Percentiles rank a stretch among this genome's conserved stretches.
These are phyloP conservation scores for Sclerotinia minor DNA, from an alignment of 2,329 filamentous ascomycete species.

Conservation along the genomic window DNA sequence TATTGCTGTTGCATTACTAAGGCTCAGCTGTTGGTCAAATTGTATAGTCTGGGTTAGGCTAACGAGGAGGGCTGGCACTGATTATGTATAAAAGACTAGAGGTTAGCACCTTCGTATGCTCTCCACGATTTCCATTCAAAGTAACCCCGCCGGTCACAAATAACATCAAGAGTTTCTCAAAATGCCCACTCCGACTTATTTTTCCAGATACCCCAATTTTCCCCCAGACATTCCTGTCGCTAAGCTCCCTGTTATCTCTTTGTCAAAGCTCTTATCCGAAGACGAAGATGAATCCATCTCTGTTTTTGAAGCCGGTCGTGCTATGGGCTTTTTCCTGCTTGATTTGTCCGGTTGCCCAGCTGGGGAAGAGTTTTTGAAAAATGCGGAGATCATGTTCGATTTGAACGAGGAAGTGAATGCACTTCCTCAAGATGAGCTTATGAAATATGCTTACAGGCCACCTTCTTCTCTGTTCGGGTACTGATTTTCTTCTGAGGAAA, in stretches of 20 bases:
- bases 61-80: not conserved
- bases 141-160: not conserved
- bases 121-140: not conserved
- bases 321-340: not conserved
- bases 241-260: not conserved
- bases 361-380: not conserved
- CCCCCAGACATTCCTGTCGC: not conserved
- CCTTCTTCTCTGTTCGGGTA: constrained; percentile 2
- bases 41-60: not conserved
- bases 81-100: not conserved
- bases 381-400: not conserved
- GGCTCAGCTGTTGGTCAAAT: not conserved
- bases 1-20: not conserved
- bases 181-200: constrained; percentile 8
- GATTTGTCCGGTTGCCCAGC: not conserved
- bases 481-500: not conserved
- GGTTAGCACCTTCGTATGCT: not conserved
- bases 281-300: constrained; percentile 3
- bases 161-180: not conserved
- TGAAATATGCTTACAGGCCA: not conserved
- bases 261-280: not conserved
- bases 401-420: constrained; percentile 13
- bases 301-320: constrained; percentile 7
- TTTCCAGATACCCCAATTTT: constrained; percentile 5
- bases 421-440: not conserved